A percentile compares a stretch with the other conserved stretches of the same genome.
These are phyloP conservation scores for Phytopythium delawarense DNA, from an alignment of 352 stramenopile species.

Conservation along the genomic window DNA sequence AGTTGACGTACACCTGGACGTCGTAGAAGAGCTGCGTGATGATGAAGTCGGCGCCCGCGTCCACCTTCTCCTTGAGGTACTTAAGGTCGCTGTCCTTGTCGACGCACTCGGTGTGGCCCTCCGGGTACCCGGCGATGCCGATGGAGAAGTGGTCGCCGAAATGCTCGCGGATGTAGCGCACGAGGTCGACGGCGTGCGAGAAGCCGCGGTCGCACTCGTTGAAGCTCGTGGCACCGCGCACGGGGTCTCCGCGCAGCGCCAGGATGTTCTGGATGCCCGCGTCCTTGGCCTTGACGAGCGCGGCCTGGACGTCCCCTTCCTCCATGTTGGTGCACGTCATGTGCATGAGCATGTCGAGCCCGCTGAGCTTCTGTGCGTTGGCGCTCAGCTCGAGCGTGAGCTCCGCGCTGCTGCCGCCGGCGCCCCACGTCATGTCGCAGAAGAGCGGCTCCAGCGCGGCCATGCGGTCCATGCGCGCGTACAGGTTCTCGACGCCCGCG, in stretches of 20 bases:
- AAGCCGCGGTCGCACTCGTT: slow-evolving; percentile 92
- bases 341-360: slow-evolving; percentile 93
- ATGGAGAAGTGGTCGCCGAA: slow-evolving; percentile 97
- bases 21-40: slow-evolving; percentile 99
- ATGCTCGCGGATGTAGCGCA: slow-evolving; percentile 94
- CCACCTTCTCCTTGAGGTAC: slow-evolving; percentile 97
- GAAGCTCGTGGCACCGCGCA: slow-evolving; percentile 86
- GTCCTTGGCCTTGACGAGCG: slow-evolving; percentile 88
- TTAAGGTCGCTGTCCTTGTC: slow-evolving; percentile 91
- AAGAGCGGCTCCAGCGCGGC: slow-evolving; percentile 93
- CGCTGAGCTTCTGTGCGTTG: slow-evolving; percentile 90
- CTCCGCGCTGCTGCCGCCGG: slow-evolving; percentile 94
- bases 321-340: slow-evolving; percentile 99
- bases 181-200: slow-evolving; percentile 94
- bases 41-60: slow-evolving; percentile 97
- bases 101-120: slow-evolving; percentile 93
- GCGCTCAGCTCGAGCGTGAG: slow-evolving; percentile 94
- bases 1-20: slow-evolving; percentile 92
- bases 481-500: slow-evolving; percentile 96
- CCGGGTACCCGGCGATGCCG: slow-evolving; percentile 96
- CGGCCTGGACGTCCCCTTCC: slow-evolving; percentile 88
- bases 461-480: slow-evolving; percentile 97
- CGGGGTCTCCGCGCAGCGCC: slow-evolving; percentile 95
- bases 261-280: slow-evolving; percentile 99
- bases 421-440: slow-evolving; percentile 99